Base-by-base conservation (phyloP, 768 basidiomycete genomes). In the Mycena galericulata region DNA sequence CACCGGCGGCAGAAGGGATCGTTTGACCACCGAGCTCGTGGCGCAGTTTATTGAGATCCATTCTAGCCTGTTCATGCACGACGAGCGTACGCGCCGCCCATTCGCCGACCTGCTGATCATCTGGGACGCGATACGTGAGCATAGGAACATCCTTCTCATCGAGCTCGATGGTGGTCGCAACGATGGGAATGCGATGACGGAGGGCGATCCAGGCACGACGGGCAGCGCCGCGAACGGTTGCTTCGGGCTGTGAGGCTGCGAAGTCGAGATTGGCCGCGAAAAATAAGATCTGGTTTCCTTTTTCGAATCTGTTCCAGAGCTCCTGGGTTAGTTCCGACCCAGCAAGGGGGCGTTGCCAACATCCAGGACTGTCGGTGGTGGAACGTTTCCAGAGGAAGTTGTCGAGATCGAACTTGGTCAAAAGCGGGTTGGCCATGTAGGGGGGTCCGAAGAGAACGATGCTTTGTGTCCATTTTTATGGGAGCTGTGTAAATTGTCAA, bases 51-150 rank as follows among this genome's bases (percentile, higher is more conserved):
- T 74, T 72, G 53, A 77, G 67, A 54, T 75, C 73, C 10, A 65
- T n/a, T 15, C n/a, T 20, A 9, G 43, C 38, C 29, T 62, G 67
- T 20, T 40, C 51, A 47, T 72, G 57, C 29, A 68, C 51, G 3
- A 75, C n/a, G n/a, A n/a, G n/a, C n/a, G n/a, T 77, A 26, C 73
- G 58, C n/a, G 71, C 53, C 14, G 73, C 75, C 77, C 77, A 77
- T n/a, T 38, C 54, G 32, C 45, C 45, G 5, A 68, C 67, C 17
- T 74, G 63, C 9, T 29, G 24, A 7, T 41, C 40, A 49, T 62
- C 14, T 71, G 58, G 34, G 54, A 65, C 62, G 11, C 53, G 62
- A 45, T 63, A 63, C 43, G 54, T 46, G 14, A 54, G 43, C 30
- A 53, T 41, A 29, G 62, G 51, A 32, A n/a, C n/a, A n/a, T n/a